Base-by-base conservation (phyloP, 2,329 filamentous ascomycete genomes). In the Tetracladium maxilliforme region DNA sequence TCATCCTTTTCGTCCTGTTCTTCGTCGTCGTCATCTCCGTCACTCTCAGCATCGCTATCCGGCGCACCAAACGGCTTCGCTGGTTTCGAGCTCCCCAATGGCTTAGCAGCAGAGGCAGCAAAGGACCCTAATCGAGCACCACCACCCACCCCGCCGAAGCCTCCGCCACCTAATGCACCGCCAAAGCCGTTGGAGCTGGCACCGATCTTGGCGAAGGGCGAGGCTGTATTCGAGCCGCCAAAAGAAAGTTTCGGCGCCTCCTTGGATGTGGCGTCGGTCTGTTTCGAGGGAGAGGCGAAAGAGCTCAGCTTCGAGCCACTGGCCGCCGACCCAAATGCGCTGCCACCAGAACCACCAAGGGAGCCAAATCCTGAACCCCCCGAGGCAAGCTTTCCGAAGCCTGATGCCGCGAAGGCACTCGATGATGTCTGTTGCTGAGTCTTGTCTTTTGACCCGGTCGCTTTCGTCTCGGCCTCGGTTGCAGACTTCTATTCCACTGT, bases 31-130 rank as follows among this genome's bases (percentile, higher is more conserved):
- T 45, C 49, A 8, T 50, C 49, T n/a, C 58, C 54, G 6, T 49
- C 54, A 7, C 62, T 64, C 20, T 70, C 69, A 4, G 56, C 61
- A 24, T 74, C 71, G 30, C 69, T 76, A 19, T 73, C 72, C 2
- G 80, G 69, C 9, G 81, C 78, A 16, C 83, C 83, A 44, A 93
- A 90, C 0, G 81, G 66, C 48, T 70, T 81, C 4, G 64, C 61
- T 10, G 70, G 60, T 45, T 79, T 80, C 31, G 61, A 28, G 5
- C 19, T 23, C 15, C 19, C 21, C 12, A 26, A 23, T 13, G 19
- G 19, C 10, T 23, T 23, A 21, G 25, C 18, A 15, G n/a, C 17
- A 20, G 14, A 23, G 27, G 73, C 71, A 21, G 73, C 81, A 49
- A 92, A 93, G 64, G 63, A 7, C 84, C 49, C 32, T 61, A 64